phyloP scores from a whole-genome alignment of 1,284 basidiomycete genomes.

The Mycena sp. region DNA sequence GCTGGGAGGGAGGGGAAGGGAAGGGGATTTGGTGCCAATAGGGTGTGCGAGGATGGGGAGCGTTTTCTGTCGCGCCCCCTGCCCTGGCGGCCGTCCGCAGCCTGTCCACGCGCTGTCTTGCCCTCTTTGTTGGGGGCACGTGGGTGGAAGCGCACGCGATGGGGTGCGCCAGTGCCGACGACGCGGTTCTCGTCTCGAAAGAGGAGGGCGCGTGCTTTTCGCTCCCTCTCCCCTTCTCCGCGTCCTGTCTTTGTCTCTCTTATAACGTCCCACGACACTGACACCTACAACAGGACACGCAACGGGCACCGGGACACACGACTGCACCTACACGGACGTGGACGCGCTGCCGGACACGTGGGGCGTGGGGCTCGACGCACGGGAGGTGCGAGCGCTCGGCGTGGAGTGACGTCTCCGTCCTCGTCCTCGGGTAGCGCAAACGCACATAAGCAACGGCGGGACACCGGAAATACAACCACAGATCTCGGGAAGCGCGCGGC shows the following conservation, averaged over 20 bases:
- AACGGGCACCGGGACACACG: constrained; percentile 10
- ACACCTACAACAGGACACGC: constrained; percentile 3
- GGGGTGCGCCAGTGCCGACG: no score
- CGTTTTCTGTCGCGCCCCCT: no score
- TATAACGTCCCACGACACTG: background rate
- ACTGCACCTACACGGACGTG: constrained; percentile 28
- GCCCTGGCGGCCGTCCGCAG: no score
- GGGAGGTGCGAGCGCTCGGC: constrained; percentile 22
- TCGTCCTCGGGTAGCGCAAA: background rate
- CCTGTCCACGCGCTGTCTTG: background rate
- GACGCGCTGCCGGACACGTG: constrained; percentile 23
- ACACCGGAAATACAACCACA: background rate
- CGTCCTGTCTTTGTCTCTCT: background rate
- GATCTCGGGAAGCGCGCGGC: background rate
- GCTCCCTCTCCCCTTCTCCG: background rate
- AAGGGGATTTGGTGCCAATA: background rate
- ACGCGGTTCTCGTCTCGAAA: no score
- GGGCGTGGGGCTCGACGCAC: constrained; percentile 21
- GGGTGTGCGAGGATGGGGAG: background rate
- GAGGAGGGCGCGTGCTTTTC: no score
- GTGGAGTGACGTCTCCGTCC: background rate
- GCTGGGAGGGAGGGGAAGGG: no score
- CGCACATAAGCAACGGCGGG: no score
- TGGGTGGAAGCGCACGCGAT: background rate
- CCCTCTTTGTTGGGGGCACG: background rate